Conservation (phyloP, 75 land plant genomes). For the Gnetum montanum region DNA sequence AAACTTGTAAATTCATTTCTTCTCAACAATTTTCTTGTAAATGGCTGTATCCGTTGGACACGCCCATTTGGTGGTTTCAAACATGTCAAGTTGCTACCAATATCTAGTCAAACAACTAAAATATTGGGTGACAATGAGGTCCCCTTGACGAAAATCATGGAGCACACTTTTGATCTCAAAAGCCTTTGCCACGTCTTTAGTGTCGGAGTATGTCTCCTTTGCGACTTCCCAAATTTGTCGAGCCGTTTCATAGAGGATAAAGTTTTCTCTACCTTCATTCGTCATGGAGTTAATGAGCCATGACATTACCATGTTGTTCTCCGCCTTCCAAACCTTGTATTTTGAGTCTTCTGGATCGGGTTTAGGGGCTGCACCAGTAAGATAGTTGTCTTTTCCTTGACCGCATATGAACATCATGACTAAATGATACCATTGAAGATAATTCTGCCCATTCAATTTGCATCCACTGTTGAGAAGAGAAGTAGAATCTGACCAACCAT, state of each 20-base stretch:
- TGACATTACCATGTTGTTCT: slow-evolving; percentile 1
- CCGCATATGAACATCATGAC: no score
- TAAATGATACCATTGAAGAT: no score
- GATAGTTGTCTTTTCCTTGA: no score
- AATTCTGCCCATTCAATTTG: no score
- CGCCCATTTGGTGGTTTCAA: no score
- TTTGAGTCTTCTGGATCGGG: background rate
- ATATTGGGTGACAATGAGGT: background rate
- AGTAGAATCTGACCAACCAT: no score
- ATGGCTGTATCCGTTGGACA: no score
- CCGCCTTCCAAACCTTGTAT: background rate
- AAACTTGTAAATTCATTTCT: background rate
- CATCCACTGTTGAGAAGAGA: no score
- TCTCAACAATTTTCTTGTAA: background rate
- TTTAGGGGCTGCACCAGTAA: no score
- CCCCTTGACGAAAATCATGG: background rate
- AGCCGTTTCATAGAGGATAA: background rate
- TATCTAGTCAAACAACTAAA: background rate
- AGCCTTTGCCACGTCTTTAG: background rate
- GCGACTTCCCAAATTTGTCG: background rate
- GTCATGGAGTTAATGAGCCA: no score
- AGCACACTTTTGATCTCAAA: background rate
- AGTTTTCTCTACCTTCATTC: background rate
- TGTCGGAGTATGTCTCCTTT: background rate
- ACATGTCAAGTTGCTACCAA: no score